Conservation (phyloP, 192 early-diverging fungal species). For the Coemansia sp. region DNA sequence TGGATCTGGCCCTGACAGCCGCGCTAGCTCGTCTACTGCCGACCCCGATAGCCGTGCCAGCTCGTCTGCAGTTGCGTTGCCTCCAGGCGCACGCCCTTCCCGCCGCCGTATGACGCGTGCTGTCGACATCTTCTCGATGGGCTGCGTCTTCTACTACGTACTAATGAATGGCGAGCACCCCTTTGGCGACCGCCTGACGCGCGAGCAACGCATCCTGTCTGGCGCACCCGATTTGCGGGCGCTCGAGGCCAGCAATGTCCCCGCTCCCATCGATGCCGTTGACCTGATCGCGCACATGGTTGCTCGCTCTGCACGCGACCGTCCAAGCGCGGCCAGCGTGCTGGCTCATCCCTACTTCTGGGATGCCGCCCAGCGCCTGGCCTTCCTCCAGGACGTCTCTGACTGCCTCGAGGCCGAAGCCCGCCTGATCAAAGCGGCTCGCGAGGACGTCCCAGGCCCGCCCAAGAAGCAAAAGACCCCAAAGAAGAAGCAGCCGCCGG, state of each 20-base stretch:
- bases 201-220: constrained; percentile 87
- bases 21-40: too few relatives aligned
- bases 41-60: constrained; percentile 18
- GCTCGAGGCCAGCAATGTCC: constrained; percentile 58
- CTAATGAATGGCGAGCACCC: constrained; percentile 87
- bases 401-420: constrained; percentile 91
- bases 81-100: background rate
- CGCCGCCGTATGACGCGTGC: constrained; percentile 65
- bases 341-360: constrained; percentile 96
- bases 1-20: too few relatives aligned
- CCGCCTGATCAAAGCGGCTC: constrained; percentile 44
- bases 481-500: constrained; percentile 37
- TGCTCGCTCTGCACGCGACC: constrained; percentile 63
- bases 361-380: constrained; percentile 73
- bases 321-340: constrained; percentile 69
- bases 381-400: constrained; percentile 91
- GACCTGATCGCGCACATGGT: constrained; percentile 93
- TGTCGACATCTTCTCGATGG: constrained; percentile 94
- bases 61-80: constrained; percentile 5
- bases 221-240: constrained; percentile 65
- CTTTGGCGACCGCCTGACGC: constrained; percentile 85
- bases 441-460: constrained; percentile 24
- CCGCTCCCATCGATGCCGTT: constrained; percentile 74
- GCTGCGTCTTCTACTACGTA: constrained; percentile 94
- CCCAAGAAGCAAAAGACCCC: constrained; percentile 20